Evolutionary conservation across 768 basidiomycete genomes (phyloP).

Genomic region (Leccinum boreale): DNA sequence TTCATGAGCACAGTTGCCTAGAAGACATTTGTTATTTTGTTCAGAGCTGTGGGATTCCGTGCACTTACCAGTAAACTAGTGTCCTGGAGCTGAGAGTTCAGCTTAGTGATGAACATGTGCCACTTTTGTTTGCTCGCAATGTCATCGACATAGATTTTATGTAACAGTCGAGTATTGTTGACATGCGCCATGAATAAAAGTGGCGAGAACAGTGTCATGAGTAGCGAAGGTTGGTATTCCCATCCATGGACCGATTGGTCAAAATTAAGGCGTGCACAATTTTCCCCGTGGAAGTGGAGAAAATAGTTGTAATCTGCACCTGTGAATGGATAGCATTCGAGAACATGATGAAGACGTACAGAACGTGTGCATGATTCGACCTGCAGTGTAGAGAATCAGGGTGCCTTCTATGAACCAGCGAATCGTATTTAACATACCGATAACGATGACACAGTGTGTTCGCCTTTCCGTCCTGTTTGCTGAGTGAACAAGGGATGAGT

Average conservation of each 20-base stretch:
- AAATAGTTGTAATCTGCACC: slow-evolving; percentile 33
- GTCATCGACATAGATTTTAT: slow-evolving; percentile 49
- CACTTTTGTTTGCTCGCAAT: slow-evolving; percentile 41
- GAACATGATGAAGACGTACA: slow-evolving; percentile 21
- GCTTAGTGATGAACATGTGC: slow-evolving; percentile 40
- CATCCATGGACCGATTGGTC: slow-evolving; percentile 31
- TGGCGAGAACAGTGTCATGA: slow-evolving; percentile 38
- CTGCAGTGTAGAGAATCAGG: slow-evolving; percentile 8
- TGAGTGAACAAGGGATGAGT: slow-evolving; percentile 6
- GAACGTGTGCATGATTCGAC: slow-evolving; percentile 30
- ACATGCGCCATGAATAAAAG: slow-evolving; percentile 51
- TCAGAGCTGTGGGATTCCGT: not conserved
- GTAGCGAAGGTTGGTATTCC: slow-evolving; percentile 28
- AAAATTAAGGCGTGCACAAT: slow-evolving; percentile 38
- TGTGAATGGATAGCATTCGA: slow-evolving; percentile 6
- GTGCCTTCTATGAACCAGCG: not conserved
- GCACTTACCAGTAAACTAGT: slow-evolving; percentile 49
- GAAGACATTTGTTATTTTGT: not conserved
- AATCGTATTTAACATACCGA: slow-evolving; percentile 11
- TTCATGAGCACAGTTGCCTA: slow-evolving; percentile 57
- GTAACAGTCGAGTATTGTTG: slow-evolving; percentile 41
- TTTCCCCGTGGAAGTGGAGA: slow-evolving; percentile 42
- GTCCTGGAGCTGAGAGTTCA: slow-evolving; percentile 49
- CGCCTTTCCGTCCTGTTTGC: slow-evolving; percentile 5
- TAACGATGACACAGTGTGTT: slow-evolving; percentile 18